These are phyloP conservation scores for Candida mattraensis DNA, from an alignment of 805 yeast genomes.

Conservation along the genomic window DNA sequence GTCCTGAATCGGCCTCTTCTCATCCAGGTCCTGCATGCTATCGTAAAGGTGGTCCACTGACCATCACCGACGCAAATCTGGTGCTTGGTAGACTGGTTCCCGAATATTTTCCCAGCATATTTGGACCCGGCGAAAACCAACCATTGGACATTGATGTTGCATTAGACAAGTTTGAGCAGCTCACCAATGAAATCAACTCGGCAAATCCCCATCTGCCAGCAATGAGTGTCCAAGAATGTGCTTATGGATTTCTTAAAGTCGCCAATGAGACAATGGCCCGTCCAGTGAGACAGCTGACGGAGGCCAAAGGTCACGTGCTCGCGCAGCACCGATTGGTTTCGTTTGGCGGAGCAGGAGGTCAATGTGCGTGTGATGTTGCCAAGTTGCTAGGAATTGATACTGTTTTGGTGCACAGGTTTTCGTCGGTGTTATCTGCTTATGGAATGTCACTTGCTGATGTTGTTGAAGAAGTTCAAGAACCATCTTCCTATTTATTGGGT, in stretches of 20 bases:
- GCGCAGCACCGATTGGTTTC: conserved; percentile 71
- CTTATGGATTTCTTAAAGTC: conserved; percentile 76
- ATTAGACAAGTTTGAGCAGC: conserved; percentile 46
- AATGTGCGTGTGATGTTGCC: conserved; percentile 80
- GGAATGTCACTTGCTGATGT: conserved; percentile 88
- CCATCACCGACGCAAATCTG: conserved; percentile 81
- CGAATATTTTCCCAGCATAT: conserved; percentile 72
- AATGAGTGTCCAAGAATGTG: conserved; percentile 65
- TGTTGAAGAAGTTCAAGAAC: conserved; percentile 76
- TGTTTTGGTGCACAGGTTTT: conserved; percentile 75
- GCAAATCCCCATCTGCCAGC: conserved; percentile 41
- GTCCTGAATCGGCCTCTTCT: conserved; percentile 82
- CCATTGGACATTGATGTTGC: conserved; percentile 60
- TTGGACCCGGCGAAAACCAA: conserved; percentile 75
- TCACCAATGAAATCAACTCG: conserved; percentile 57
- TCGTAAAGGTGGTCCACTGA: conserved; percentile 78
- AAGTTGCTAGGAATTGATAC: conserved; percentile 63
- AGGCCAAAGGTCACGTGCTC: conserved; percentile 73
- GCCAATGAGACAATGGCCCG: conserved; percentile 92
- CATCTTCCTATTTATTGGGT: conserved; percentile 50
- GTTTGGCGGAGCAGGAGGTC: conserved; percentile 95
- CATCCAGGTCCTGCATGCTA: conserved; percentile 89
- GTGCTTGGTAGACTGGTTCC: conserved; percentile 68
- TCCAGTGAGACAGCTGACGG: conserved; percentile 82
- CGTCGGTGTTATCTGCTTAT: conserved; percentile 82